Conservation (phyloP, 1,284 basidiomycete species). For the Rhodofomes roseus region DNA sequence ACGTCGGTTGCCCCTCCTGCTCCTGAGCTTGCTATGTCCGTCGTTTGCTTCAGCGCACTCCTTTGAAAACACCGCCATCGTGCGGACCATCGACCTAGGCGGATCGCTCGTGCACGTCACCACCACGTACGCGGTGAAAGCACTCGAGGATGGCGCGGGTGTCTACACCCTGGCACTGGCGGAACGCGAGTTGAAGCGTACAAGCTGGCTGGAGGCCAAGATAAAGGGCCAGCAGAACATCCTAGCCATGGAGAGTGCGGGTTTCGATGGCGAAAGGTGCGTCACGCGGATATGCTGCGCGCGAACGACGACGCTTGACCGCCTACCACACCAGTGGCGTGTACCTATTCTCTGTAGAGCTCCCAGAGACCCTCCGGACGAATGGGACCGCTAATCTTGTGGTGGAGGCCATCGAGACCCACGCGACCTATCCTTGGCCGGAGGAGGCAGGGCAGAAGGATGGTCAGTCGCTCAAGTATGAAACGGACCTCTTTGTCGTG, state of each 20-base stretch:
- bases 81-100: constrained; percentile 83
- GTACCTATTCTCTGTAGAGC: constrained; percentile 37
- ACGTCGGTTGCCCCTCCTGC: constrained; percentile 24
- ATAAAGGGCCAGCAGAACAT: constrained; percentile 64
- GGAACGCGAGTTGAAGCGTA: constrained; percentile 57
- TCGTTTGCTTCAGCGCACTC: constrained; percentile 39
- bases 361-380: constrained; percentile 43
- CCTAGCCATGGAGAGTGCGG: constrained; percentile 52
- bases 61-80: constrained; percentile 85
- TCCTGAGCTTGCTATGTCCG: constrained; percentile 23
- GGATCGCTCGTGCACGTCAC: constrained; percentile 83
- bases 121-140: constrained; percentile 83
- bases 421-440: constrained; percentile 77
- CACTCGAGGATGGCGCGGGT: constrained; percentile 56
- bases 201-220: constrained; percentile 79
- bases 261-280: constrained; percentile 48
- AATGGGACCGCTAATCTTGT: constrained; percentile 71
- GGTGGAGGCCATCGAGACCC: constrained; percentile 72
- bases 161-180: constrained; percentile 72
- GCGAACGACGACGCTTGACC: background rate
- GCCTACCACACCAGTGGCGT: constrained; percentile 26
- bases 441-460: constrained; percentile 71
- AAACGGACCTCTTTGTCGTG: constrained; percentile 71
- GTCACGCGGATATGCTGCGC: constrained; percentile 18
- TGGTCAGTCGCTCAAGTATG: constrained; percentile 79